Evolutionary conservation across 306 rosid species (phyloP), one percentile per base, ranked within the genome.

Genomic region (Rosa lucieae): DNA sequence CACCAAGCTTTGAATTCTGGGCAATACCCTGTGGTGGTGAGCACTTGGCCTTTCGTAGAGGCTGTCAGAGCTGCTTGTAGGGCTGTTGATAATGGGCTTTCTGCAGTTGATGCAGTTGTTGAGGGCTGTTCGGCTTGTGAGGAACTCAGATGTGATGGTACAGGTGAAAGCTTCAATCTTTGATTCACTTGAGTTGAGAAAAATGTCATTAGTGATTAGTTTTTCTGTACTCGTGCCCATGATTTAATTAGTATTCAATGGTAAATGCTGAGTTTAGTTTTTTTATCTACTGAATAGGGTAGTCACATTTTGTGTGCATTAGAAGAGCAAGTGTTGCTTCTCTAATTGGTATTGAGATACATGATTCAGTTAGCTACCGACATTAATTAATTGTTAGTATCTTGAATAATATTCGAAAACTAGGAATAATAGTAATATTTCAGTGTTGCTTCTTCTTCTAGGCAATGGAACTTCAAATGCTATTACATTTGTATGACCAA

Each of bases 11-110:
- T 59, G 87, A 84, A 80, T 67, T 79, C 75, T 26, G 79, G 86
- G 23, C 47, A 71, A 11, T 89, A 89, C 85, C 94, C 97, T 18
- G 49, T 95, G 86, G 92, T 95, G 37, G 95, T 95, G 82, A 92
- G 96, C 85, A 91, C 99, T 10, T 95, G 99, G 98, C 99, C 99
- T 14, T 95, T 95, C 77, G 4, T 95, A 52, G 97, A 92, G 85
- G 99, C 97, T 76, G 99, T 95, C 7, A 87, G 92, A 82, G 88
- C 89, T 80, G 95, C 97, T 3, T 92, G 98, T 98, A 84, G 74
- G 70, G 91, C 84, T 70, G 98, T 84, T 77, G 92, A 90, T 81
- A 79, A 63, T 77, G 99, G 97, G 39, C 72, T 87, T 55, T 86
- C 99, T 3, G 95, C 97, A 12, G 86, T 95, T 80, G 93, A 92